phyloP scores from a whole-genome alignment of 2,329 filamentous ascomycete genomes.

The Curvularia lunata region DNA sequence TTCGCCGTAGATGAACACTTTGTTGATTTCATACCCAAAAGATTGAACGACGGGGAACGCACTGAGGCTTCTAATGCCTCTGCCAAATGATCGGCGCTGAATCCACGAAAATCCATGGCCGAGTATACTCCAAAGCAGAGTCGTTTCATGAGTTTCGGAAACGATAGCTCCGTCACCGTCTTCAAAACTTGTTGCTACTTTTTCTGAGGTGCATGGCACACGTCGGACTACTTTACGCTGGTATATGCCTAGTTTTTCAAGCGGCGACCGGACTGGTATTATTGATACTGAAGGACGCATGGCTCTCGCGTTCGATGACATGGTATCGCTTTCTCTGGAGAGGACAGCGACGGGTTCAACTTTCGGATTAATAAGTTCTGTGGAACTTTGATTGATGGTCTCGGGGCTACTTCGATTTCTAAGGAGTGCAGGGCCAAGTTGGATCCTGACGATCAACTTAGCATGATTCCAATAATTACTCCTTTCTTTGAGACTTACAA shows the following conservation, averaged over 20 bases:
- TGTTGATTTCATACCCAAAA: background rate
- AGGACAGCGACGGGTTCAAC: background rate
- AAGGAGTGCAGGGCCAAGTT: constrained; percentile 1
- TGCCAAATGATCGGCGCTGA: background rate
- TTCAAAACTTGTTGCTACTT: background rate
- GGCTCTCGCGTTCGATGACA: background rate
- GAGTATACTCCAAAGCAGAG: background rate
- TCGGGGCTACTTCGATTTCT: background rate
- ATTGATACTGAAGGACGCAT: background rate
- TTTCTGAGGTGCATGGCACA: background rate
- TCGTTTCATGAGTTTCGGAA: background rate
- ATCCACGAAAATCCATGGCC: background rate
- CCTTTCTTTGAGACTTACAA: constrained; percentile 9
- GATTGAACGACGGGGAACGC: background rate
- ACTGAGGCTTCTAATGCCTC: background rate
- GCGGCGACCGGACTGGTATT: background rate
- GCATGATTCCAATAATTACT: background rate
- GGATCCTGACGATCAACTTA: constrained; percentile 1
- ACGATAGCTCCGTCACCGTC: background rate
- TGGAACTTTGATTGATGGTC: background rate
- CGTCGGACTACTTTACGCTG: background rate
- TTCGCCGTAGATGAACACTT: background rate
- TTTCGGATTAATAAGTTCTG: background rate
- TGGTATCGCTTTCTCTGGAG: background rate
- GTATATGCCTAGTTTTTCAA: background rate